These are phyloP conservation scores for Pichia eremophila DNA, from an alignment of 805 yeast genomes.

Conservation along the genomic window DNA sequence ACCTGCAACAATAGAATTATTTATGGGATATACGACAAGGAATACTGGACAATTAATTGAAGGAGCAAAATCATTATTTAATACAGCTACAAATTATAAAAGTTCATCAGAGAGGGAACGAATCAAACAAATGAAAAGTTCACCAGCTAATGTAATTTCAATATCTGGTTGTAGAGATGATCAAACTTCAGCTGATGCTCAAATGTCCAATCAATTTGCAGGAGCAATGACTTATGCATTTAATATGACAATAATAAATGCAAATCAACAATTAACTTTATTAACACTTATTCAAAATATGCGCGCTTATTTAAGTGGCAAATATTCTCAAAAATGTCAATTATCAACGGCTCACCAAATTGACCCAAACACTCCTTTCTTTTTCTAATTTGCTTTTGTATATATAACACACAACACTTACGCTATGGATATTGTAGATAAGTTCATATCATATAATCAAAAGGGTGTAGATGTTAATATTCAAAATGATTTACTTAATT, in stretches of 20 bases:
- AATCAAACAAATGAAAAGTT: constrained; percentile 47
- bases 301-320: constrained; percentile 37
- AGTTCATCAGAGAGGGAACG: constrained; percentile 24
- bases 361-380: constrained; percentile 39
- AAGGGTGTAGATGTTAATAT: not conserved
- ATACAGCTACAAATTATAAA: constrained; percentile 25
- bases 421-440: not conserved
- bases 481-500: constrained; percentile 29
- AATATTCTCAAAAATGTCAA: constrained; percentile 79
- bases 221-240: constrained; percentile 87
- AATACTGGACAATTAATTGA: constrained; percentile 36
- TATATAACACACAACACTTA: not conserved
- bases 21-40: constrained; percentile 51
- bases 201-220: constrained; percentile 58
- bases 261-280: constrained; percentile 50
- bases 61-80: constrained; percentile 30
- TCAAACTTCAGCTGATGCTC: constrained; percentile 79
- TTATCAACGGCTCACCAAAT: constrained; percentile 75
- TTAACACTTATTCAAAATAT: constrained; percentile 60
- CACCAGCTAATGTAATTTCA: constrained; percentile 70
- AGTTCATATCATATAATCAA: not conserved
- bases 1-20: constrained; percentile 49
- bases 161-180: constrained; percentile 77
- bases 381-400: too few relatives aligned
- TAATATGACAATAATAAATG: constrained; percentile 48